phyloP scores from a whole-genome alignment of 2,329 filamentous ascomycete genomes.

The Botrytis paeoniae region DNA sequence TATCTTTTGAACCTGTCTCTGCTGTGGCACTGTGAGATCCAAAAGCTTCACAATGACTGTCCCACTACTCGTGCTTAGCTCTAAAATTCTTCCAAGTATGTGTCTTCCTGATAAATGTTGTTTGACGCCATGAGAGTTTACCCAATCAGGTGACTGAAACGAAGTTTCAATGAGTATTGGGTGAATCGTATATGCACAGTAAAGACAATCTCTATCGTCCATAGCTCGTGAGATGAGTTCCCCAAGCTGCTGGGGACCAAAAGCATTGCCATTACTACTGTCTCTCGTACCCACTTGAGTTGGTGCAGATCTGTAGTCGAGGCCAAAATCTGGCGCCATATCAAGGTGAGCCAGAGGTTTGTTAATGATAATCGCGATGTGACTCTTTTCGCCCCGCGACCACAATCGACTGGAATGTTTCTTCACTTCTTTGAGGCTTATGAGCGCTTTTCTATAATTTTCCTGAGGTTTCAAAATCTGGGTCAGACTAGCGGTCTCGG shows the following conservation, averaged over 20 bases:
- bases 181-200: constrained; percentile 1
- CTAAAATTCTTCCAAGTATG: background rate
- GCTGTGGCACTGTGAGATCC: background rate
- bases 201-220: background rate
- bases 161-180: background rate
- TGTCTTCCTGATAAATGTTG: background rate
- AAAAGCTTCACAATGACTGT: background rate
- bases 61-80: background rate
- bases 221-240: background rate
- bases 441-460: background rate
- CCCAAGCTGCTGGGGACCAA: background rate
- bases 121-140: background rate
- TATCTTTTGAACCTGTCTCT: background rate
- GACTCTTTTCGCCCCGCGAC: background rate
- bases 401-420: background rate
- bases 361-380: background rate
- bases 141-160: background rate
- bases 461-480: background rate
- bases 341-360: background rate
- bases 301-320: background rate
- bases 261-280: background rate
- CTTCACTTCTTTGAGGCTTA: background rate
- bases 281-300: too few relatives aligned
- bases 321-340: background rate
- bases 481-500: background rate